Base-by-base conservation (phyloP, 257 asterid genomes). In the Salvia rosmarinus region DNA sequence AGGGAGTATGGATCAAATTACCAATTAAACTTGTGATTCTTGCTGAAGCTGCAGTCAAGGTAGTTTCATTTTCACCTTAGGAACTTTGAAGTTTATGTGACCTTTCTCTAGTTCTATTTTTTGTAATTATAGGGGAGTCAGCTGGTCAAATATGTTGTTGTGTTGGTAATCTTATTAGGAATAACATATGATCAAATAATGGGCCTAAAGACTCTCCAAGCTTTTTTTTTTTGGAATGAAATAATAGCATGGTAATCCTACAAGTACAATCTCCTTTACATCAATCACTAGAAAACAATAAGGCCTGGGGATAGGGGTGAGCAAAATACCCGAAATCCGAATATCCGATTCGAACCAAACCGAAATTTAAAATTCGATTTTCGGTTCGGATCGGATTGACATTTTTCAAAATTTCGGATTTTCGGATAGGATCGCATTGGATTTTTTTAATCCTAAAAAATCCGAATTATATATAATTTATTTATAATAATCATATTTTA, bases 1-100 rank as follows among this genome's bases (percentile, higher is more conserved):
- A 84, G 81, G 96, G 91, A n/a, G 85, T 87, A 16, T 89, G 96
- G 95, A 75, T 89, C 74, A 87, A 89, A 63, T 11, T 89, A 57
- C 95, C 92, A 10, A 83, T 87, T 76, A 61, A 80, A 67, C 85
- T 87, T 30, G 86, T 71, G 75, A 84, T 78, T 81, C 90, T 89
- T 37, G 80, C 85, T 79, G 90, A 89, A 81, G 68, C 75, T 73
- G 85, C 80, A 32, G 90, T 87, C 25, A 80, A 87, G 95, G 96
- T 87, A 78, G 67, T 70, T 46, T 46, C n/a, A 28, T 50, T 0
- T 9, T 59, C 21, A 14, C 3, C 43, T 30, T 37, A 63, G 62
- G 62, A 70, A 34, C 67, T 42, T 57, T 4, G 32, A 32, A 14
- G 21, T 42, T 65, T 28, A 68, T 23, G 9, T 12, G 67, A 50